A percentile compares a stretch with the other conserved stretches of the same genome.
These are phyloP conservation scores for Perkinsela sp. DNA, from an alignment of 208 protist species.

Conservation along the genomic window DNA sequence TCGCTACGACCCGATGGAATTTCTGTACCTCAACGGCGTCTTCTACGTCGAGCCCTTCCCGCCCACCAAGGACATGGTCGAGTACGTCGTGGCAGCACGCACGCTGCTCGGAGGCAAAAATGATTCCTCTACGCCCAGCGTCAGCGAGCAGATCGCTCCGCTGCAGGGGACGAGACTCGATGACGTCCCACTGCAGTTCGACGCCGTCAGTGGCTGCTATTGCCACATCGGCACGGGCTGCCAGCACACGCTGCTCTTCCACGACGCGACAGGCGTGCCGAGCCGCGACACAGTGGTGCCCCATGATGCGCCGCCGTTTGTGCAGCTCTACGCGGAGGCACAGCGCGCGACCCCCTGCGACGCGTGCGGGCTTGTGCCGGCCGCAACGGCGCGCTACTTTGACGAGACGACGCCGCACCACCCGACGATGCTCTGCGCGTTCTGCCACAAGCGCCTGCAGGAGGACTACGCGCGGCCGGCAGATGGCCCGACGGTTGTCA, in stretches of 20 bases:
- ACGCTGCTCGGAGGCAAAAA: neutral
- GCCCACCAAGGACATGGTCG: neutral
- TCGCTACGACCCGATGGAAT: neutral
- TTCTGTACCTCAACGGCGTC: neutral
- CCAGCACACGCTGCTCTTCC: neutral
- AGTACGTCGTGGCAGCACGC: neutral
- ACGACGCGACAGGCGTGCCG: neutral
- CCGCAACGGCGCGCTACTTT: neutral
- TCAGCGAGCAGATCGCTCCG: neutral
- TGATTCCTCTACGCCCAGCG: neutral
- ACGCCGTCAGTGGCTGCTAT: neutral
- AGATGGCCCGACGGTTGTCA: neutral
- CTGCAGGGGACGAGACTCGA: neutral
- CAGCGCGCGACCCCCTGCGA: neutral
- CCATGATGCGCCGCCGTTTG: neutral
- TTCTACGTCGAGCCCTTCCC: neutral
- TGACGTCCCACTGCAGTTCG: neutral
- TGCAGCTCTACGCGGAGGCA: neutral
- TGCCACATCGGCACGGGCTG: neutral
- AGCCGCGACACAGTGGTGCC: neutral
- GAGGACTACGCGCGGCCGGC: neutral
- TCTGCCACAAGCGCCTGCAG: neutral
- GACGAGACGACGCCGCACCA: neutral
- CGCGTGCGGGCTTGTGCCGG: neutral
- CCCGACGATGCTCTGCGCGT: neutral